These are phyloP conservation scores for Tuber indicum DNA, from an alignment of 495 filamentous ascomycete genomes.

Conservation along the genomic window DNA sequence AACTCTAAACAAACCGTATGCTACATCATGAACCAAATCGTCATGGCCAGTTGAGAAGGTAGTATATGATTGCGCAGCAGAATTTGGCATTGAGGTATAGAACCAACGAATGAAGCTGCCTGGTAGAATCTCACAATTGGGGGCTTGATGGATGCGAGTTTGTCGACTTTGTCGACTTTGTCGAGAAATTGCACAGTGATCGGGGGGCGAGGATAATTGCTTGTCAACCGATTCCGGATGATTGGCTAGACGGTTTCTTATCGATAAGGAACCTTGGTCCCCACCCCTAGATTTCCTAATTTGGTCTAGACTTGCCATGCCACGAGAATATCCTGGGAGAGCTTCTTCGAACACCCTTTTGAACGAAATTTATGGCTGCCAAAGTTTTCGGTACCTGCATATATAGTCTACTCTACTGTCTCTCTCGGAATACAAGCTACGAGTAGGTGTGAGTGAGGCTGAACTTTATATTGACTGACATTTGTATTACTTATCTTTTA, in stretches of 20 bases:
- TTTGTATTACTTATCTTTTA: too few species aligned
- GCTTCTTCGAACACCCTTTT: neutral
- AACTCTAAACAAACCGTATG: conserved; percentile 47
- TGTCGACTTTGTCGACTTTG: neutral
- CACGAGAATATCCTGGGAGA: neutral
- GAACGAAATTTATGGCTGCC: neutral
- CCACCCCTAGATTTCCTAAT: neutral
- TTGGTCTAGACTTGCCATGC: neutral
- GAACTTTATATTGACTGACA: too few species aligned
- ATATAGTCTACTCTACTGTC: neutral
- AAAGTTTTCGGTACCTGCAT: neutral
- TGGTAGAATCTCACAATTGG: neutral
- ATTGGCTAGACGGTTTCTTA: neutral
- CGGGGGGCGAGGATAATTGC: neutral
- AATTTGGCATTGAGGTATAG: neutral
- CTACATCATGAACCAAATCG: conserved; percentile 62
- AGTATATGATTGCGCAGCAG: conserved; percentile 24
- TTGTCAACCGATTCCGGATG: neutral
- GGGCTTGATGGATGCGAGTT: neutral
- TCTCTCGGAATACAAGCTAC: neutral
- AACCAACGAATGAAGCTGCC: neutral
- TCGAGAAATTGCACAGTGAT: neutral
- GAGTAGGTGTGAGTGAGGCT: neutral
- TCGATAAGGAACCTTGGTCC: neutral
- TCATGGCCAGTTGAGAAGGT: conserved; percentile 51